Conservation (phyloP, 2,329 filamentous ascomycete genomes). For the Rhinocladiella mackenziei region DNA sequence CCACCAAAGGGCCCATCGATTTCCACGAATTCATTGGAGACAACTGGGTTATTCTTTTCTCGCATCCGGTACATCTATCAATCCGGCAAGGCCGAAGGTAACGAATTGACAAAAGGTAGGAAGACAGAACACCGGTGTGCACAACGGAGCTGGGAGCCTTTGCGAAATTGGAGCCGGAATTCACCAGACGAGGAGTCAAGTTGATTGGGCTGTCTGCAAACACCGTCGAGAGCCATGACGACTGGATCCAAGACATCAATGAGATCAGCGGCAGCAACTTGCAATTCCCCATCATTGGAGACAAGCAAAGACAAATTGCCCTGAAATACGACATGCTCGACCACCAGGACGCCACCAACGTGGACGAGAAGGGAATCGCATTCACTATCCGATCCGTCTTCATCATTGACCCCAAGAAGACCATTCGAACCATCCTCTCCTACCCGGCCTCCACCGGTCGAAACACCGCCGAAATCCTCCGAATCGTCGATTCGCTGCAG, state of each 20-base stretch:
- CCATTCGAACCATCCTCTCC: conserved; percentile 58
- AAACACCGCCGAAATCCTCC: conserved; percentile 55
- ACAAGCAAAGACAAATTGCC: conserved; percentile 42
- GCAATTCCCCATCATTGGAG: conserved; percentile 44
- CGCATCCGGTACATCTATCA: conserved; percentile 47
- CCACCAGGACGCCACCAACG: conserved; percentile 41
- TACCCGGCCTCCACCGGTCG: conserved; percentile 61
- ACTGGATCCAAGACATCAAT: conserved; percentile 54
- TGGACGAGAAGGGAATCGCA: conserved; percentile 47
- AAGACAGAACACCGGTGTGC: too few relatives aligned
- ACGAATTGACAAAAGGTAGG: too few relatives aligned
- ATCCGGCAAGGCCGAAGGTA: too few relatives aligned
- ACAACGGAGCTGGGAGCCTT: conserved; percentile 62
- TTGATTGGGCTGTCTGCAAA: conserved; percentile 58
- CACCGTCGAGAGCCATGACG: conserved; percentile 53
- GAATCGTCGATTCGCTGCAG: conserved; percentile 57
- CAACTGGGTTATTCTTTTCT: conserved; percentile 68
- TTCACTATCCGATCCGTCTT: conserved; percentile 65
- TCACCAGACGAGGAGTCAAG: conserved; percentile 59
- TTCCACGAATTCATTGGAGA: conserved; percentile 70
- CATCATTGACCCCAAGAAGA: conserved; percentile 63
- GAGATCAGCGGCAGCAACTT: conserved; percentile 38
- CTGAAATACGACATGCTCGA: conserved; percentile 43
- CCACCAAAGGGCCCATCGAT: conserved; percentile 62
- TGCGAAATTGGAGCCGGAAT: conserved; percentile 61